Conservation (phyloP, 805 yeast genomes). For the Candida tallmaniae region DNA sequence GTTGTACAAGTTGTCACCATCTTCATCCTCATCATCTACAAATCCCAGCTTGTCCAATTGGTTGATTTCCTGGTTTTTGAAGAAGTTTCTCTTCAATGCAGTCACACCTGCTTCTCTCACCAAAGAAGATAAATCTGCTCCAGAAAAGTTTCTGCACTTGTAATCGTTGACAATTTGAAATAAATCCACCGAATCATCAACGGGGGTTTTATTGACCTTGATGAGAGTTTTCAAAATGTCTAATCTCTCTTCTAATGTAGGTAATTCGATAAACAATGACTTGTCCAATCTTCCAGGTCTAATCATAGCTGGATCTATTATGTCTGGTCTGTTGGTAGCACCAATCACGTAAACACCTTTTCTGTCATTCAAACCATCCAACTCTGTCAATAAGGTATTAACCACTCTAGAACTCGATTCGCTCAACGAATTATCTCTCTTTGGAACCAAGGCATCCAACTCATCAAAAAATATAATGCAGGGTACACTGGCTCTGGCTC, state of each 20-base stretch:
- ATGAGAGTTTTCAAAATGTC: conserved; percentile 81
- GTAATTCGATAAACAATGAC: conserved; percentile 86
- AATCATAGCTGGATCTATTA: conserved; percentile 97
- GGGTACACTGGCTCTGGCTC: conserved; percentile 91
- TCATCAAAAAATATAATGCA: conserved; percentile 96
- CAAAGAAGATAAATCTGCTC: conserved; percentile 91
- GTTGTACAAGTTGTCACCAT: conserved; percentile 1
- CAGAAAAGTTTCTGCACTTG: conserved; percentile 84
- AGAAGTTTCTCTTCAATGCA: conserved; percentile 75
- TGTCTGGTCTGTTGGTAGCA: conserved; percentile 96
- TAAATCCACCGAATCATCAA: conserved; percentile 59
- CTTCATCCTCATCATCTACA: conserved; percentile 23
- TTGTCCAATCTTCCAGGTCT: conserved; percentile 96
- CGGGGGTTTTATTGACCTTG: conserved; percentile 69
- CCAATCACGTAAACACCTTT: conserved; percentile 93
- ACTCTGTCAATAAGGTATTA: conserved; percentile 87
- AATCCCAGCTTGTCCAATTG: conserved; percentile 36
- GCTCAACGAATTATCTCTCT: conserved; percentile 81
- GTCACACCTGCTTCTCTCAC: conserved; percentile 92
- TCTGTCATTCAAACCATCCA: conserved; percentile 91
- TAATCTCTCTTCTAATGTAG: conserved; percentile 68
- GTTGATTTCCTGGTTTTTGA: conserved; percentile 37
- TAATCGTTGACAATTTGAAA: conserved; percentile 62
- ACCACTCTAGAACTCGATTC: conserved; percentile 93
- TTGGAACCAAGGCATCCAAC: conserved; percentile 91